Percentiles rank a stretch among this genome's conserved stretches.
phyloP scores from a whole-genome alignment of 768 basidiomycete species.

The Lactarius tabidus region DNA sequence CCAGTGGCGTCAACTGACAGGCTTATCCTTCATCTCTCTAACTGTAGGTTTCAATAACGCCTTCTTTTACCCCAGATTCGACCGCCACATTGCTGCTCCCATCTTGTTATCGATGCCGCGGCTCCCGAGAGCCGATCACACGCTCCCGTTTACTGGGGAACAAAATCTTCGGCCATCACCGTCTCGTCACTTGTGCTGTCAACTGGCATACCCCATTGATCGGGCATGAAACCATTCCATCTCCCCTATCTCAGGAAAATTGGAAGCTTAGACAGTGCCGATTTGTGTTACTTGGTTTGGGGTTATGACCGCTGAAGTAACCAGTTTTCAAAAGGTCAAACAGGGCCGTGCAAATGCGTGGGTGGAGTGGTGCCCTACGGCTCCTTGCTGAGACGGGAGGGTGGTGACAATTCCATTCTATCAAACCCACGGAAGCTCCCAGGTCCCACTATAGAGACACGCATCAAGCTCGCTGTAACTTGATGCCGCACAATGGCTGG shows the following conservation, averaged over 20 bases:
- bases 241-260: neutral
- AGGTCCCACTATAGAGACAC: neutral
- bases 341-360: constrained; percentile 1
- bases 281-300: neutral
- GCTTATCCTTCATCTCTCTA: constrained; percentile 17
- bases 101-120: constrained; percentile 16
- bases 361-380: constrained; percentile 6
- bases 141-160: neutral
- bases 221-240: neutral
- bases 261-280: neutral
- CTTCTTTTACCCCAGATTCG: constrained; percentile 14
- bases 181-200: constrained; percentile 8
- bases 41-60: constrained; percentile 10
- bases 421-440: neutral
- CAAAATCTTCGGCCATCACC: neutral
- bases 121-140: neutral
- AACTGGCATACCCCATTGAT: neutral
- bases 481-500: neutral
- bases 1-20: constrained; percentile 14
- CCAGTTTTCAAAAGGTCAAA: neutral
- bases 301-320: constrained; percentile 1
- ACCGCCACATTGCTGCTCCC: constrained; percentile 1
- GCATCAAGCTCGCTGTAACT: neutral
- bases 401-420: neutral
- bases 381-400: neutral